Evolutionary conservation across 1,139 yeast species (phyloP).

Genomic region (Trichomonascaceae sp.): DNA sequence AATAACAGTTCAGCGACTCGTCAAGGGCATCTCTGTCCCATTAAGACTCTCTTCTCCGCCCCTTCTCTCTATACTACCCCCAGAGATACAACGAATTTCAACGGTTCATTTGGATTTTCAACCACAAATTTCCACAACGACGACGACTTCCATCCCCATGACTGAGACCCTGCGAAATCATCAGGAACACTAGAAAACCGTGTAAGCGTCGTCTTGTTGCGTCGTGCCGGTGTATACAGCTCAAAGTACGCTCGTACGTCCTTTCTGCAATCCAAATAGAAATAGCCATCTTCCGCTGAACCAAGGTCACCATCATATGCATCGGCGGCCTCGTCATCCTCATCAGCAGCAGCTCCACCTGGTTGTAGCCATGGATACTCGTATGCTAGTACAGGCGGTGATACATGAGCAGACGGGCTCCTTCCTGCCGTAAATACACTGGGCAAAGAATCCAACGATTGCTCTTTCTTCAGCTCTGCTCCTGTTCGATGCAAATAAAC

Average conservation of each 20-base stretch:
- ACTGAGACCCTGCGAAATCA: constrained; percentile 44
- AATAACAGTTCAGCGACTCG: too few relatives aligned
- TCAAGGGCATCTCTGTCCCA: too few relatives aligned
- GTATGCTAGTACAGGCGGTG: neutral
- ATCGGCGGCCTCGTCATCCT: neutral
- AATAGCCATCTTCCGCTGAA: neutral
- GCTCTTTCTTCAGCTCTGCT: neutral
- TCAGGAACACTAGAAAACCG: constrained; percentile 49
- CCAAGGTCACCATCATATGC: neutral
- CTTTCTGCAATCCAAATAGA: constrained; percentile 37
- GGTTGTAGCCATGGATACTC: neutral
- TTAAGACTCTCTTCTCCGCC: too few relatives aligned
- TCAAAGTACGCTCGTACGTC: constrained; percentile 44
- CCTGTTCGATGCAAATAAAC: constrained; percentile 45
- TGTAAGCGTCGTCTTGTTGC: constrained; percentile 40
- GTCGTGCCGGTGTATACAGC: constrained; percentile 46
- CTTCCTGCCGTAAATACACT: neutral
- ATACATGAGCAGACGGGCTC: neutral
- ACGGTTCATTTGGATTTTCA: constrained; percentile 36
- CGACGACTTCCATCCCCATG: constrained; percentile 53
- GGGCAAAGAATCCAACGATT: neutral
- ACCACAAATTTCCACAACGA: constrained; percentile 44
- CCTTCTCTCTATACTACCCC: constrained; percentile 41
- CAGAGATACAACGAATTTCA: constrained; percentile 45
- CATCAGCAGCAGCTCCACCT: neutral